Base-by-base conservation (phyloP, 257 asterid genomes). In the Jacaranda copaia region DNA sequence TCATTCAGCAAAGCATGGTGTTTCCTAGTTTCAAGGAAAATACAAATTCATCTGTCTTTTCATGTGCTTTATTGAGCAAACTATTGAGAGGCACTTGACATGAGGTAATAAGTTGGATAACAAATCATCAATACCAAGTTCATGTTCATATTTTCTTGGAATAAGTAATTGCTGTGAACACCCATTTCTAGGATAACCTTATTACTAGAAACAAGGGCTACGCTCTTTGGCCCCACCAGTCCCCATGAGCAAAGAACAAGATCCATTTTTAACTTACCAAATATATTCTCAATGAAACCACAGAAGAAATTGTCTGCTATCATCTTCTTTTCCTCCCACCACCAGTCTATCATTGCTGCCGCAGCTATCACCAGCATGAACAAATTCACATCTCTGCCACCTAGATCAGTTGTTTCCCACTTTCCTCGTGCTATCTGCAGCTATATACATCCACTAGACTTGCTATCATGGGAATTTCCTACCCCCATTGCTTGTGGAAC, bases 161-260 rank as follows among this genome's bases (percentile, higher is more conserved):
- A 75, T 7, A 39, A 52, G 73, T 55, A 19, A 55, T 65, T 53
- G 18, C 57, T 65, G 36, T 55, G 35, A 74, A 25, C 64, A 53
- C 49, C 75, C 48, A 35, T 35, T 52, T 62, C 35, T 74, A 49
- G 65, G 53, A 55, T 65, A 55, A 51, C 46, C 25, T 62, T 62
- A 75, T 52, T 53, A 14, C 20, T 6, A 58, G 36, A 48, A 42
- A 61, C n/a, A n/a, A n/a, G n/a, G n/a, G n/a, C n/a, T n/a, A n/a
- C 2, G 32, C 32, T 25, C 32, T 25, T 25, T 25, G 32, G 25
- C 8, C 49, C 11, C 14, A 45, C 25, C 46, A 58, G 19, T 8
- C 20, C 59, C 62, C 62, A 14, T 49, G 46, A 69, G 20, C 46
- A 14, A 51, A 12, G 58, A 12, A 6, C 13, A 46, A 13, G 72